These are phyloP conservation scores for Arxiozyma telluris DNA, from an alignment of 1,139 yeast species.

Conservation along the genomic window DNA sequence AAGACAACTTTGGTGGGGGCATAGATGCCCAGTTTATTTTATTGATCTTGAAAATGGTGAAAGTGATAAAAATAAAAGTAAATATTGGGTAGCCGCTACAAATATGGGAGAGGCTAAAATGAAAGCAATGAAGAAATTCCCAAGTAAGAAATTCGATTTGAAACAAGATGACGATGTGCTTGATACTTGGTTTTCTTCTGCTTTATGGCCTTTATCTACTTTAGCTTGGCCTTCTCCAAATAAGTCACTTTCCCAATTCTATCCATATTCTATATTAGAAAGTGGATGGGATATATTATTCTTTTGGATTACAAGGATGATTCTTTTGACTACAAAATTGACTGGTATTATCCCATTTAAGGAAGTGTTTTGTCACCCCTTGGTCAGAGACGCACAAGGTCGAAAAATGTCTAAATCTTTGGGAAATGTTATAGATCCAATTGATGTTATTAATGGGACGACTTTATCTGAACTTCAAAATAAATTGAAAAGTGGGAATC, in stretches of 20 bases:
- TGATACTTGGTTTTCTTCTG: constrained; percentile 98
- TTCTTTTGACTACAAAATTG: constrained; percentile 76
- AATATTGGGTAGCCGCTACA: constrained; percentile 88
- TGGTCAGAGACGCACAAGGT: constrained; percentile 97
- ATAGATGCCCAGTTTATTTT: constrained; percentile 93
- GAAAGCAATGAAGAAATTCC: constrained; percentile 67
- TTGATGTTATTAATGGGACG: constrained; percentile 85
- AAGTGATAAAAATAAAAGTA: constrained; percentile 33
- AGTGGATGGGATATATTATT: constrained; percentile 99
- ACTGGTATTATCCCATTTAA: constrained; percentile 81
- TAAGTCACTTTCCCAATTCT: constrained; percentile 62
- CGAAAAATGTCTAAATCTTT: constrained; percentile 96
- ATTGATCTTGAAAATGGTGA: constrained; percentile 61
- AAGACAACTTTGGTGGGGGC: constrained; percentile 99
- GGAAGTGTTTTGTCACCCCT: constrained; percentile 95
- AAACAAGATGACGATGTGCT: constrained; percentile 95
- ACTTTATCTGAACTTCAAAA: constrained; percentile 70
- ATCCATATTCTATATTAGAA: constrained; percentile 87
- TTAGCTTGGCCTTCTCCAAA: constrained; percentile 88
- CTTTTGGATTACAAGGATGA: constrained; percentile 98
- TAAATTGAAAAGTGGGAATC: constrained; percentile 67
- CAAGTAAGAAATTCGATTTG: constrained; percentile 57
- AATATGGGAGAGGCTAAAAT: constrained; percentile 66
- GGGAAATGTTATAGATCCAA: constrained; percentile 93
- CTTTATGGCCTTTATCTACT: constrained; percentile 94